phyloP scores from a whole-genome alignment of 306 rosid genomes.

The Albizia julibrissin region DNA sequence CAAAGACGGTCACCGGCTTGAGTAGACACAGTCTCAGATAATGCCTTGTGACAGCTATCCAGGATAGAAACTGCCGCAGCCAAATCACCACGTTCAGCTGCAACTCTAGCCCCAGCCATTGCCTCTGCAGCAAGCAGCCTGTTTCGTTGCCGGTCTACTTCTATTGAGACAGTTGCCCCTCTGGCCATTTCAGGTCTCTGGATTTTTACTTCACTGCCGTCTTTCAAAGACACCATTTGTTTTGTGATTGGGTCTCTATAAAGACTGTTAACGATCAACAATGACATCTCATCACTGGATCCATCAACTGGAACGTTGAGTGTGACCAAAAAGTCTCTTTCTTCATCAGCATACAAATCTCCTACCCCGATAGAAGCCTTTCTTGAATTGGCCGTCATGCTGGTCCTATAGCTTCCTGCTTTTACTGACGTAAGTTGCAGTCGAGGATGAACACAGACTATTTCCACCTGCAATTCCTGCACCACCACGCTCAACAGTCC shows the following conservation, averaged over 20 bases:
- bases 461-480: slow-evolving; percentile 69
- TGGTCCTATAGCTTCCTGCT: slow-evolving; percentile 78
- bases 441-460: slow-evolving; percentile 59
- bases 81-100: slow-evolving; percentile 73
- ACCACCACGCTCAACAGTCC: slow-evolving; percentile 93
- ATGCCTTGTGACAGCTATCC: slow-evolving; percentile 50
- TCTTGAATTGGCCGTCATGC: slow-evolving; percentile 52
- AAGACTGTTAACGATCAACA: slow-evolving; percentile 57
- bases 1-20: slow-evolving; percentile 66
- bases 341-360: slow-evolving; percentile 91
- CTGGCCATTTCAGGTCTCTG: slow-evolving; percentile 58
- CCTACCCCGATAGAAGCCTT: slow-evolving; percentile 71
- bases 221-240: slow-evolving; percentile 51
- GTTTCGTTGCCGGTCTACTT: slow-evolving; percentile 87
- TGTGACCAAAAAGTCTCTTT: slow-evolving; percentile 79
- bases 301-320: slow-evolving; percentile 69
- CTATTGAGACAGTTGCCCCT: slow-evolving; percentile 54
- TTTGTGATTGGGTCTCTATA: slow-evolving; percentile 71
- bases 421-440: slow-evolving; percentile 63
- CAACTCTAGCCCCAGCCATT: slow-evolving; percentile 77
- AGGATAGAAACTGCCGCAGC: slow-evolving; percentile 69
- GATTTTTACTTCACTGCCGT: slow-evolving; percentile 62
- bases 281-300: slow-evolving; percentile 55
- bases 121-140: slow-evolving; percentile 69
- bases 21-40: slow-evolving; percentile 69